Base-by-base conservation (phyloP, 2,329 filamentous ascomycete species). In the Tolypocladium ovalisporum region DNA sequence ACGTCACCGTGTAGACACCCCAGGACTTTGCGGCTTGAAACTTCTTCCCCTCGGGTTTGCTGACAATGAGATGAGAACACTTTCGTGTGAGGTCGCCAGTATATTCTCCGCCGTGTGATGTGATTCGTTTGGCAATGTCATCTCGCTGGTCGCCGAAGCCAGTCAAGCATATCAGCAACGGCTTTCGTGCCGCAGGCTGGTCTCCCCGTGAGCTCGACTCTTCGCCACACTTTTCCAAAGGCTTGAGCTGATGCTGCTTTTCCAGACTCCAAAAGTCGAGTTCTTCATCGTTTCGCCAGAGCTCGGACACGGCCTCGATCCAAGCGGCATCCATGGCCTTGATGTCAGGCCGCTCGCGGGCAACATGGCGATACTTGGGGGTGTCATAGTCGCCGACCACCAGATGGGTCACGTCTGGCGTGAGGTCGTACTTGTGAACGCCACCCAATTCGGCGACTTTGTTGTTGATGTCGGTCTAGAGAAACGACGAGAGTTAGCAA, bases 291-390 rank as follows among this genome's bases (percentile, higher is more conserved):
- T 83, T 76, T 63, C 93, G 87, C 94, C 94, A 99, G 51, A 85
- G 77, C 32, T 86, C 78, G 32, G 89, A 82, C 22, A 97, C 81
- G 19, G 88, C 88, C 57, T 93, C 85, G 54, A 99, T 81, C 89
- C 91, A 99, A 66, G 83, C 81, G n/a, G 87, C 83, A 49, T 83
- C 83, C 75, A 99, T 86, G 54, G 91, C 86, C 68, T 84, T 85
- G 66, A 99, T 86, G 67, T 99, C 94, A 53, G 87, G 85, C 55
- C 94, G 83, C 70, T 93, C 88, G 68, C 87, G 89, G 56, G 93
- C 94, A 66, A 97, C 93, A 77, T 96, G 96, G 71, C 86, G 88
- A 74, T 99, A 99, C 72, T 99, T 99, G 54, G 88, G 84, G 1
- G 93, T 97, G 69, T 93, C 84, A 66, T 90, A 88, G 66, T 89